These are phyloP conservation scores for Rhizopus sp. DNA, from an alignment of 371 early-diverging fungal genomes.

Conservation along the genomic window DNA sequence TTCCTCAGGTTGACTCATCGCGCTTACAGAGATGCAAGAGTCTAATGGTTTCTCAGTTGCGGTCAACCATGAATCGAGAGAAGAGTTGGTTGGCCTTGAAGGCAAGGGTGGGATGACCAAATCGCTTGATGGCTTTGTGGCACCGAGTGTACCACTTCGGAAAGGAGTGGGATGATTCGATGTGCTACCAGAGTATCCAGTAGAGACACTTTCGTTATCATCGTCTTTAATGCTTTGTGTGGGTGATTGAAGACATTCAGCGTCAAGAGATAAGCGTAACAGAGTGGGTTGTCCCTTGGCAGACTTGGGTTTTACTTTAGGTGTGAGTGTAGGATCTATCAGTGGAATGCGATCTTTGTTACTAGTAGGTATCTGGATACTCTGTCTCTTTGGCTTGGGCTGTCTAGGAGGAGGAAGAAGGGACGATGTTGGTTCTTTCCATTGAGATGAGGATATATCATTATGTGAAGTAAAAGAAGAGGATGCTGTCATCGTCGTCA, in stretches of 20 bases:
- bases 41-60: conserved; percentile 4
- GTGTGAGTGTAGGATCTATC: neutral
- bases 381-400: conserved; percentile 18
- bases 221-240: conserved; percentile 4
- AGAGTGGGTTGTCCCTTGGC: conserved; percentile 17
- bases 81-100: neutral
- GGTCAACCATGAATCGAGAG: conserved; percentile 1
- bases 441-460: neutral
- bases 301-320: conserved; percentile 13
- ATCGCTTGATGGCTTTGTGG: conserved; percentile 3
- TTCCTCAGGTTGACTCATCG: neutral
- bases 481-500: too few species aligned
- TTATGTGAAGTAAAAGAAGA: too few species aligned
- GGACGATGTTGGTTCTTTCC: conserved; percentile 13
- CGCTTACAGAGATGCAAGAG: conserved; percentile 9
- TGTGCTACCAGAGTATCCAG: conserved; percentile 4
- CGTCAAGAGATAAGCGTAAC: conserved; percentile 38
- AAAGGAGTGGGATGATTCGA: conserved; percentile 9
- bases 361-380: conserved; percentile 1
- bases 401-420: conserved; percentile 31
- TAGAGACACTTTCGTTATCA: conserved; percentile 16
- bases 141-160: conserved; percentile 27
- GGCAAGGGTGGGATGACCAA: conserved; percentile 6
- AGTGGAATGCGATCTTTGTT: conserved; percentile 2
- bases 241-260: conserved; percentile 23